Percentiles rank a stretch among this genome's conserved stretches.
Conservation (phyloP, 1,284 basidiomycete species). For the Malassezia restricta region DNA sequence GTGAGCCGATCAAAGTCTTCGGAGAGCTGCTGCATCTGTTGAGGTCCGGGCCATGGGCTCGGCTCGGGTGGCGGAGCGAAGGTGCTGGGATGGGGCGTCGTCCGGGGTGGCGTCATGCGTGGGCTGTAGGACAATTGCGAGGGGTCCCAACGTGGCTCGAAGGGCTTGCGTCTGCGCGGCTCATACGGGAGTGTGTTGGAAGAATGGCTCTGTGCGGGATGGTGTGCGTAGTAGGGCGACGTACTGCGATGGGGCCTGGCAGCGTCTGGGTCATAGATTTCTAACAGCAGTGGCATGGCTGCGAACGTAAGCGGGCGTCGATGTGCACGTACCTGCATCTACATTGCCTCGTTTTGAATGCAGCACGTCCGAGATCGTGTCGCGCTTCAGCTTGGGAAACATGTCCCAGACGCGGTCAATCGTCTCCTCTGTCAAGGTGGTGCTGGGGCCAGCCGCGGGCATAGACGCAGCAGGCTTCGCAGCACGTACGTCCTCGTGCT, state of each 20-base stretch:
- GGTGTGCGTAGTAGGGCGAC: too few relatives aligned
- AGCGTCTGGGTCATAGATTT: constrained; percentile 7
- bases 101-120: background rate
- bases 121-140: constrained; percentile 7
- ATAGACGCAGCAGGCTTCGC: too few relatives aligned
- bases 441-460: background rate
- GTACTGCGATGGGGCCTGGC: too few relatives aligned
- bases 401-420: constrained; percentile 5
- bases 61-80: background rate
- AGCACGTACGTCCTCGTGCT: too few relatives aligned
- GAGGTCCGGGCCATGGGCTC: background rate
- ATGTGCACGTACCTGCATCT: constrained; percentile 5
- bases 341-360: background rate
- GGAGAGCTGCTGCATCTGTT: constrained; percentile 1
- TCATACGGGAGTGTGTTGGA: background rate
- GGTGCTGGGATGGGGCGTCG: background rate
- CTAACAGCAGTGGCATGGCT: constrained; percentile 1
- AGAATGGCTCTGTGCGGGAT: background rate
- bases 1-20: constrained; percentile 10
- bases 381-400: constrained; percentile 3
- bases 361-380: background rate
- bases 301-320: background rate
- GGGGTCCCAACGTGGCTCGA: constrained; percentile 5
- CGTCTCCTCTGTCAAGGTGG: background rate
- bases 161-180: background rate